Conservation (phyloP, 106 monocot genomes). For the Phalaenopsis equestris region DNA sequence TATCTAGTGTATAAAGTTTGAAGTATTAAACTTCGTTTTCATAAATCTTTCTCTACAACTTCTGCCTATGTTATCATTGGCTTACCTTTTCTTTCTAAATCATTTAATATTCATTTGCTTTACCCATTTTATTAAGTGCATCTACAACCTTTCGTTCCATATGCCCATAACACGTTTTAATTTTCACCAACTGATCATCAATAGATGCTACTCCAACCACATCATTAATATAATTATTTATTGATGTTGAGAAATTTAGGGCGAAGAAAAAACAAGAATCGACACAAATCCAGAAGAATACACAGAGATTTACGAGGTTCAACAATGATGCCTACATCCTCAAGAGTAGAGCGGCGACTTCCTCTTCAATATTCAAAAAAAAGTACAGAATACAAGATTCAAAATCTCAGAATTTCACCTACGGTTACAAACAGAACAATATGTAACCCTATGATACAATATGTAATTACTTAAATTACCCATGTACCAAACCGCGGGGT, state of each 20-base stretch:
- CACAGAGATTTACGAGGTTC: too few relatives aligned
- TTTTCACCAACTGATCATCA: neutral
- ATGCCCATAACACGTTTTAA: neutral
- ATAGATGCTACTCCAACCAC: neutral
- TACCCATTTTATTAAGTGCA: neutral
- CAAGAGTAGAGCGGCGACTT: too few relatives aligned
- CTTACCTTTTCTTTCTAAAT: neutral
- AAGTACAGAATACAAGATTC: too few relatives aligned
- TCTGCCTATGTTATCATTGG: neutral
- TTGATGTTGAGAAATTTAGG: neutral
- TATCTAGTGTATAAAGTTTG: neutral
- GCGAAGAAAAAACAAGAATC: too few relatives aligned
- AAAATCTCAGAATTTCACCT: neutral
- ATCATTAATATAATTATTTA: neutral
- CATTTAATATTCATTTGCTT: neutral
- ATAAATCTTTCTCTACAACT: neutral
- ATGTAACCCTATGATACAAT: too few relatives aligned
- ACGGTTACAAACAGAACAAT: neutral
- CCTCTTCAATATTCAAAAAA: too few relatives aligned
- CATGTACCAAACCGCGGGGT: too few relatives aligned
- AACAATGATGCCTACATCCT: too few relatives aligned
- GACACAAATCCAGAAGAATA: too few relatives aligned
- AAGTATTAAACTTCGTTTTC: neutral
- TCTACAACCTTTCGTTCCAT: neutral
- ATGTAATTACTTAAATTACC: too few relatives aligned